These are phyloP conservation scores for Mycena citricolor DNA, from an alignment of 1,284 basidiomycete genomes.

Conservation along the genomic window DNA sequence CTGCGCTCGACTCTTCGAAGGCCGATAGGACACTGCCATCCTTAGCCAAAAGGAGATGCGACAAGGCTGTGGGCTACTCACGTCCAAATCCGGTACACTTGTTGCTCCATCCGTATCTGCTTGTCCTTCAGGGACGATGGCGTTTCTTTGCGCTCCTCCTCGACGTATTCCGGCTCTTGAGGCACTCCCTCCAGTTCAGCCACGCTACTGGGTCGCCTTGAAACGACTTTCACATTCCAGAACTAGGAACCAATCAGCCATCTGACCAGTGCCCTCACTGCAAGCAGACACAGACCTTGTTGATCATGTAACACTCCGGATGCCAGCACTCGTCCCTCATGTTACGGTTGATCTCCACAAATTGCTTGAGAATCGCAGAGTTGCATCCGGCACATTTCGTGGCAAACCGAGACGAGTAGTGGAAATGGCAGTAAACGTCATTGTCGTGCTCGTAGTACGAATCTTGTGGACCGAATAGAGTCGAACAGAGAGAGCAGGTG, in stretches of 20 bases:
- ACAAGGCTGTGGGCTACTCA: constrained; percentile 37
- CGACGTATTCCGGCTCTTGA: constrained; percentile 55
- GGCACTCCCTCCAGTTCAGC: constrained; percentile 52
- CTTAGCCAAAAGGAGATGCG: constrained; percentile 8
- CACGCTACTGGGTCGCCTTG: constrained; percentile 65
- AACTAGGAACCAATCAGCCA: constrained; percentile 56
- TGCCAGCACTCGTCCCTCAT: constrained; percentile 99
- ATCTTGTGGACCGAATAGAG: constrained; percentile 96
- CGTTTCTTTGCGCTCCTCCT: constrained; percentile 82
- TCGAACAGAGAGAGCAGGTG: constrained; percentile 95
- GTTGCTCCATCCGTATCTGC: constrained; percentile 94
- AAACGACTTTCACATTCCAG: constrained; percentile 97
- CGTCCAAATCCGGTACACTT: constrained; percentile 99
- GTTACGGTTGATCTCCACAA: constrained; percentile 99
- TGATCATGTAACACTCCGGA: constrained; percentile 99
- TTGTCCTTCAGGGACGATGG: constrained; percentile 86
- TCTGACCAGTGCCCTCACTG: constrained; percentile 10
- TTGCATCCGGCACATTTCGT: constrained; percentile 98
- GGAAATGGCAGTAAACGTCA: constrained; percentile 95
- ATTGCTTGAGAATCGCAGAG: constrained; percentile 99
- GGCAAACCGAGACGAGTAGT: constrained; percentile 97
- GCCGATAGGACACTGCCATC: constrained; percentile 81
- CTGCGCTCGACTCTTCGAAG: constrained; percentile 98
- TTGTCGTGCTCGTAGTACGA: constrained; percentile 99
- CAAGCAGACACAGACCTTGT: constrained; percentile 66